phyloP scores from a whole-genome alignment of 208 protist genomes.

The Crithidia bombi region DNA sequence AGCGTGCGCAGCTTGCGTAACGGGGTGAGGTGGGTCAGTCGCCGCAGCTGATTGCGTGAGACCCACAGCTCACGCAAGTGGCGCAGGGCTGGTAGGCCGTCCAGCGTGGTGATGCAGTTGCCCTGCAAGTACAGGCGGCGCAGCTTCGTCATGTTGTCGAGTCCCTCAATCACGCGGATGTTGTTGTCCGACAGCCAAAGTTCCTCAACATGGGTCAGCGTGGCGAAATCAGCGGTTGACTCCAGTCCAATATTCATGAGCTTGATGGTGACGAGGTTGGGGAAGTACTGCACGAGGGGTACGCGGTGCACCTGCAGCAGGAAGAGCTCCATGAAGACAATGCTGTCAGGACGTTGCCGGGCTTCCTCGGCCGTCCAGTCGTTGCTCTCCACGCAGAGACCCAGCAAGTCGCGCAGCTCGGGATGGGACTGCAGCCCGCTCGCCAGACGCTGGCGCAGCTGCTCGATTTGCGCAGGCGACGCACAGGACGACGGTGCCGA shows the following conservation, averaged over 20 bases:
- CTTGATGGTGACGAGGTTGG: conserved; percentile 75
- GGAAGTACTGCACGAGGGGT: conserved; percentile 70
- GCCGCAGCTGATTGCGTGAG: conserved; percentile 67
- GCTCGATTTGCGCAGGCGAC: conserved; percentile 48
- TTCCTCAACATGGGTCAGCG: conserved; percentile 78
- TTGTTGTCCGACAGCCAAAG: conserved; percentile 92
- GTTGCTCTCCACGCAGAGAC: conserved; percentile 81
- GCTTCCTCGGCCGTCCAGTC: conserved; percentile 82
- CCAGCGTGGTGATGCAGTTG: conserved; percentile 85
- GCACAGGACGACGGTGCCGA: conserved; percentile 5
- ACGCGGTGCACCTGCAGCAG: conserved; percentile 72
- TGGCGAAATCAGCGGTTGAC: conserved; percentile 70
- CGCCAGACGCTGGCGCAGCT: conserved; percentile 46
- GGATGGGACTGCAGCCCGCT: conserved; percentile 44
- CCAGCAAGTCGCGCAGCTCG: conserved; percentile 65
- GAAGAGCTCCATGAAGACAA: conserved; percentile 85
- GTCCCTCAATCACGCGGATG: conserved; percentile 72
- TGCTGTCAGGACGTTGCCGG: conserved; percentile 47
- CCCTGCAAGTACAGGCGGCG: conserved; percentile 79
- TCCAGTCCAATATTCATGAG: conserved; percentile 77
- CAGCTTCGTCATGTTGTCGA: conserved; percentile 77
- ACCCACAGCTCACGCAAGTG: conserved; percentile 83
- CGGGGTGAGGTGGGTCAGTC: conserved; percentile 51
- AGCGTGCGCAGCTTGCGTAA: conserved; percentile 73
- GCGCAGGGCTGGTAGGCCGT: conserved; percentile 71